A percentile compares a stretch with the other conserved stretches of the same genome.
Conservation (phyloP, 2,329 filamentous ascomycete genomes). For the Alternaria conjuncta region DNA sequence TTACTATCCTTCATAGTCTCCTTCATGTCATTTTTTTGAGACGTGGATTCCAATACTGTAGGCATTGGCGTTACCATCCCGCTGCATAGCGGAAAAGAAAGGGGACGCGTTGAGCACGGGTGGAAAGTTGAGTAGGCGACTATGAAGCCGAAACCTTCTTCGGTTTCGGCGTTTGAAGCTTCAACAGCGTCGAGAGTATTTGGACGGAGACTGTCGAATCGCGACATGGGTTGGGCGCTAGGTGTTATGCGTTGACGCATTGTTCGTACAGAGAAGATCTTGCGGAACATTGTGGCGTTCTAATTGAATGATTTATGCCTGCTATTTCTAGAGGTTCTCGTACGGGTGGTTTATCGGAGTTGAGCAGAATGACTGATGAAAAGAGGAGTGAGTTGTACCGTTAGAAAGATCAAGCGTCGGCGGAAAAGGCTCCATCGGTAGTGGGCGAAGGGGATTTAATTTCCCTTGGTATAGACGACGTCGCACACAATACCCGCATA, state of each 20-base stretch:
- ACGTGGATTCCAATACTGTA: not conserved
- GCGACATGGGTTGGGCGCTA: not conserved
- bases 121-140: not conserved
- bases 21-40: not conserved
- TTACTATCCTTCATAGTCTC: not conserved
- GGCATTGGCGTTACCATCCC: not conserved
- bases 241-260: not conserved
- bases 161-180: not conserved
- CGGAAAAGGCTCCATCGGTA: not conserved
- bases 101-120: constrained; percentile 6
- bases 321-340: not conserved
- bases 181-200: not conserved
- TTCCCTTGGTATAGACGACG: too few species aligned
- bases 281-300: constrained; percentile 2
- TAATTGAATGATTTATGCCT: not conserved
- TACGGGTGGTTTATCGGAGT: not conserved
- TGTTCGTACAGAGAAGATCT: not conserved
- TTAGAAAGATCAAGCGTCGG: not conserved
- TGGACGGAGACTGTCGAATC: not conserved
- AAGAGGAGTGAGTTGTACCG: not conserved
- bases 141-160: not conserved
- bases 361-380: not conserved
- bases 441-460: not conserved
- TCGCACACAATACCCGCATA: not conserved
- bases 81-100: constrained; percentile 1